Percentiles rank a stretch among this genome's conserved stretches.
Conservation (phyloP, 139 green algal species). For the Micromonas commoda region DNA sequence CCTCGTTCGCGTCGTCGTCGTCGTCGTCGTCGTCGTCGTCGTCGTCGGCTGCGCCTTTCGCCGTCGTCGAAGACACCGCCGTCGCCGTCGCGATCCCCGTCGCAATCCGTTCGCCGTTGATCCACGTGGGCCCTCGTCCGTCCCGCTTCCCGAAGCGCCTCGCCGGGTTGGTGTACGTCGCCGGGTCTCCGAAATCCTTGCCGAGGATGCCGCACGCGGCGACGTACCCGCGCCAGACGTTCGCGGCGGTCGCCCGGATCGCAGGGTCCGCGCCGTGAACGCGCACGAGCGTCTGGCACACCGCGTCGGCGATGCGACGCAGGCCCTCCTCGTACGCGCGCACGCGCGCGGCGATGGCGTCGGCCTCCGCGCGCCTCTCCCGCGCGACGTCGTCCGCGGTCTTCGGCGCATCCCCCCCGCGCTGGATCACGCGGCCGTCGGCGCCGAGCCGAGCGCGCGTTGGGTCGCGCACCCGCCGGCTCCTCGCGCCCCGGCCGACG, state of each 20-base stretch:
- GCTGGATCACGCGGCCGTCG: background rate
- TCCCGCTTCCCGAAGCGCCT: no score
- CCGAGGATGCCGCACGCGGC: background rate
- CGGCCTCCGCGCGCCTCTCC: background rate
- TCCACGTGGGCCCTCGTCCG: background rate
- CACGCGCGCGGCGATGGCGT: background rate
- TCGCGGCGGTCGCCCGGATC: background rate
- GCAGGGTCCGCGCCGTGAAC: no score
- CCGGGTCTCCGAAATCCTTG: background rate
- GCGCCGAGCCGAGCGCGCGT: background rate
- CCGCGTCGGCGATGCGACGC: background rate
- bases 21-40: slow-evolving; percentile 1
- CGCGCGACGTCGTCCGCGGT: background rate
- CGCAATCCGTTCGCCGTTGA: background rate
- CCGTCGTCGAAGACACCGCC: no score
- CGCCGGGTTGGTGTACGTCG: background rate
- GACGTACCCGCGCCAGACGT: background rate
- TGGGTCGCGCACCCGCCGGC: background rate
- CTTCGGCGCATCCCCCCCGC: background rate
- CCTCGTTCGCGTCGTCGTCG: background rate
- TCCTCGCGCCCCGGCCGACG: no score
- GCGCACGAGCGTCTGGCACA: background rate
- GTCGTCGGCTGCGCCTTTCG: background rate
- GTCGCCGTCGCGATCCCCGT: background rate
- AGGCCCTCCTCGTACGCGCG: background rate